Evolutionary conservation across 805 yeast species (phyloP).

Genomic region (Lipomyces yamadae): DNA sequence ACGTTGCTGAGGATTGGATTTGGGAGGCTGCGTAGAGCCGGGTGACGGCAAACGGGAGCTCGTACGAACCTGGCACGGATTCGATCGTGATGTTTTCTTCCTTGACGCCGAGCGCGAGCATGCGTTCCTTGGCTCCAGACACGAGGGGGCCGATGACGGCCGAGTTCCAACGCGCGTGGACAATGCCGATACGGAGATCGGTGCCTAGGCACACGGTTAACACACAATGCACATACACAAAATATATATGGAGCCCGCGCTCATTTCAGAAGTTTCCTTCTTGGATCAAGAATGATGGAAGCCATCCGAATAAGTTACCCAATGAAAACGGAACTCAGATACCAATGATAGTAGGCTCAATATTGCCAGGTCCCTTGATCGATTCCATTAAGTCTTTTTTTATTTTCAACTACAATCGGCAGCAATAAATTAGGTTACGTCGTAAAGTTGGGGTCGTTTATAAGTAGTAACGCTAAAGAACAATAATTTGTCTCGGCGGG

Average conservation of each 20-base stretch:
- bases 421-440: not conserved
- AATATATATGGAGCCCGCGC: too few species aligned
- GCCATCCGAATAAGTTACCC: not conserved
- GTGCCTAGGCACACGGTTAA: constrained; percentile 22
- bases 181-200: constrained; percentile 73
- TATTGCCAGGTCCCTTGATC: constrained; percentile 24
- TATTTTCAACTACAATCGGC: not conserved
- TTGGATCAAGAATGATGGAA: too few species aligned
- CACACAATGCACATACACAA: not conserved
- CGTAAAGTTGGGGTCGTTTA: not conserved
- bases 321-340: not conserved
- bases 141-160: constrained; percentile 78
- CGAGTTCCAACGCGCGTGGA: constrained; percentile 96
- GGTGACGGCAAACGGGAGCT: constrained; percentile 79
- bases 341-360: constrained; percentile 21
- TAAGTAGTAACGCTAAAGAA: not conserved
- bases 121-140: constrained; percentile 67
- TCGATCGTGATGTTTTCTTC: constrained; percentile 78
- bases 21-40: constrained; percentile 40
- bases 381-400: constrained; percentile 10
- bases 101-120: constrained; percentile 69
- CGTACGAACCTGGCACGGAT: constrained; percentile 94
- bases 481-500: not conserved
- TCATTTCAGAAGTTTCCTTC: not conserved
- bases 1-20: constrained; percentile 18